These are phyloP conservation scores for Hortaea werneckii DNA, from an alignment of 2,329 filamentous ascomycete genomes.

Conservation along the genomic window DNA sequence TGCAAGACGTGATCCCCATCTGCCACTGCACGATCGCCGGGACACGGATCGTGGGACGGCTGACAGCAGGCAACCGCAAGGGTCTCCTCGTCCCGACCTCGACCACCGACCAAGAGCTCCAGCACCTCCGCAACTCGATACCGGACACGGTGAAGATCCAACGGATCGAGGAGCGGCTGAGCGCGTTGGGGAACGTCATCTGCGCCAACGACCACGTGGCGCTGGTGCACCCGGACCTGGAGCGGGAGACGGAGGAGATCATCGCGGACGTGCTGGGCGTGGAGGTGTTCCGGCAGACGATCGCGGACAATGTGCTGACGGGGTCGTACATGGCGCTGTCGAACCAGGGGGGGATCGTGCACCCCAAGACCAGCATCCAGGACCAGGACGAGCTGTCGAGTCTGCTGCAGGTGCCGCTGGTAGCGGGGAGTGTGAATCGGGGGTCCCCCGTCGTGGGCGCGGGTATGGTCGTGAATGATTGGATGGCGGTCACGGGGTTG, in stretches of 20 bases:
- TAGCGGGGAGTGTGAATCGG: conserved; percentile 87
- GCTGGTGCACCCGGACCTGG: conserved; percentile 88
- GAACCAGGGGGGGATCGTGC: conserved; percentile 93
- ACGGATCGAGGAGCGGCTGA: conserved; percentile 93
- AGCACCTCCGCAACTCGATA: conserved; percentile 90
- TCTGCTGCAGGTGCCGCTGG: conserved; percentile 87
- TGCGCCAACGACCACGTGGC: conserved; percentile 95
- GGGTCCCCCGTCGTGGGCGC: conserved; percentile 92
- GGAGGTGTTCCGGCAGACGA: conserved; percentile 85
- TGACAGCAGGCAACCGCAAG: conserved; percentile 94
- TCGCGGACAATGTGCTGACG: conserved; percentile 93
- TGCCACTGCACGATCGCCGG: conserved; percentile 94
- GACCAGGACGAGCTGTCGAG: conserved; percentile 96
- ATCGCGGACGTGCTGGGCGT: conserved; percentile 88
- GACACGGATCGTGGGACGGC: conserved; percentile 86
- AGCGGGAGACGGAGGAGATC: conserved; percentile 97
- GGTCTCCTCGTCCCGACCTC: conserved; percentile 92
- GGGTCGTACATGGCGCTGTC: conserved; percentile 93
- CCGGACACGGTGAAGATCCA: conserved; percentile 90
- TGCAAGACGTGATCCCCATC: conserved; percentile 95
- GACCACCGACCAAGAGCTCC: conserved; percentile 95
- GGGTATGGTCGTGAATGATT: conserved; percentile 95
- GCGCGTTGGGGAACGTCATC: conserved; percentile 93
- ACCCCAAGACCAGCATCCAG: conserved; percentile 92
- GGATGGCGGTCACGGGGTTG: conserved; percentile 89